Conservation (phyloP, 805 yeast genomes). For the Candida vaughaniae region DNA sequence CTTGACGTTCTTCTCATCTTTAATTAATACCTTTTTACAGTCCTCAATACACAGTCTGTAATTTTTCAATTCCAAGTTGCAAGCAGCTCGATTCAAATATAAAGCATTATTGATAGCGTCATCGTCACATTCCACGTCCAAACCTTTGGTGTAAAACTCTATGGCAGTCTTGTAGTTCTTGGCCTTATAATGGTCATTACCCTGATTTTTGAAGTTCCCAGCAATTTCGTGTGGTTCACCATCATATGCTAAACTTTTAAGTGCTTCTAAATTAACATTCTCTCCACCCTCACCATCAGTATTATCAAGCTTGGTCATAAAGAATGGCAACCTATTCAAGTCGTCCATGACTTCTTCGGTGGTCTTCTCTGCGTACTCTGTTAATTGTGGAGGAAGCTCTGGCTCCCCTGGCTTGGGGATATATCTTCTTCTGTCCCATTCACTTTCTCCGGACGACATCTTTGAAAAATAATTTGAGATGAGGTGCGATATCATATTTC, state of each 20-base stretch:
- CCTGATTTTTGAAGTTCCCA: conserved; percentile 84
- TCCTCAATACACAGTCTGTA: conserved; percentile 85
- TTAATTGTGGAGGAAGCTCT: conserved; percentile 77
- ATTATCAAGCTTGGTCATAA: conserved; percentile 85
- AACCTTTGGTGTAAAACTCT: conserved; percentile 74
- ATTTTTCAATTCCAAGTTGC: conserved; percentile 82
- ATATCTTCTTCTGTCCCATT: conserved; percentile 42
- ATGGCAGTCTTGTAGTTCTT: conserved; percentile 77
- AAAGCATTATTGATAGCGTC: conserved; percentile 58
- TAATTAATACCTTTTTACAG: conserved; percentile 65
- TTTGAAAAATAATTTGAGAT: conserved; percentile 3
- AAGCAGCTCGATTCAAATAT: conserved; percentile 83
- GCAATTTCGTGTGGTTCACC: conserved; percentile 96
- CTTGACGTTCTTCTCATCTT: conserved; percentile 71
- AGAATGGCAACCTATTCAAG: conserved; percentile 82
- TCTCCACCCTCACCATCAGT: conserved; percentile 77
- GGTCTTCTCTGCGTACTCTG: conserved; percentile 58
- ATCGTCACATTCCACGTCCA: conserved; percentile 66
- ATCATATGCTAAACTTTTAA: conserved; percentile 87
- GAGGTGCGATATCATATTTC: conserved; percentile 1
- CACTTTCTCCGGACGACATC: conserved; percentile 22
- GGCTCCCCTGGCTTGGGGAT: conserved; percentile 61
- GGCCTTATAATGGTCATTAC: conserved; percentile 78
- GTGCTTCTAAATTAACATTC: conserved; percentile 76
- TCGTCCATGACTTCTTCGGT: conserved; percentile 76